These are phyloP conservation scores for Knoxdaviesia capensis DNA, from an alignment of 2,329 filamentous ascomycete genomes.

Conservation along the genomic window DNA sequence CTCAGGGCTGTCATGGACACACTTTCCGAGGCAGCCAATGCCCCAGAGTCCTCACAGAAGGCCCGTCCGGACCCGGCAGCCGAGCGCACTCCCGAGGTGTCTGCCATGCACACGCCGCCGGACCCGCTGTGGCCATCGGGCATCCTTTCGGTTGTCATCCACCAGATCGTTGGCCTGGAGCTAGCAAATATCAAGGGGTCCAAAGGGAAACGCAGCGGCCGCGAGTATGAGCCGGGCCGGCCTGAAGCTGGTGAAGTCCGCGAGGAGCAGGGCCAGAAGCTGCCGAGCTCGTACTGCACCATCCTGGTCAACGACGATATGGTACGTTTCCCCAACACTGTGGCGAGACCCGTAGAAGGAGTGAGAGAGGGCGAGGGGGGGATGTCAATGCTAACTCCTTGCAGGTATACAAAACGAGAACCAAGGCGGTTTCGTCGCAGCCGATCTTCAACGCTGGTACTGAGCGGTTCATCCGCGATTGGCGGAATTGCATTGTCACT, in stretches of 20 bases:
- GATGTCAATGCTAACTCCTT: slow-evolving; percentile 6
- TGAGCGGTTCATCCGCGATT: slow-evolving; percentile 81
- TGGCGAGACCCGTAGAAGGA: slow-evolving; percentile 13
- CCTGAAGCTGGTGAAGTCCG: slow-evolving; percentile 64
- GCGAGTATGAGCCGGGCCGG: slow-evolving; percentile 77
- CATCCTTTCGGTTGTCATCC: slow-evolving; percentile 66
- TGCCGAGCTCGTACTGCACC: slow-evolving; percentile 88
- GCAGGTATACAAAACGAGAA: slow-evolving; percentile 65
- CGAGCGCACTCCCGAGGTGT: slow-evolving; percentile 11
- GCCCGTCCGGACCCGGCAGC: no score
- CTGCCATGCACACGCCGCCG: slow-evolving; percentile 73
- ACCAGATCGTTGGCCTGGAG: slow-evolving; percentile 90
- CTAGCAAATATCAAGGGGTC: slow-evolving; percentile 81
- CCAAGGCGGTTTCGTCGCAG: slow-evolving; percentile 83
- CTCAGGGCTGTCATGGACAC: no score
- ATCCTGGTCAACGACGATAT: slow-evolving; percentile 78
- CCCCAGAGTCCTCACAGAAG: no score
- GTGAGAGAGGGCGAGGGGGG: background rate
- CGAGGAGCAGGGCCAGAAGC: slow-evolving; percentile 58
- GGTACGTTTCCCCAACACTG: slow-evolving; percentile 7
- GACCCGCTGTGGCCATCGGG: slow-evolving; percentile 95
- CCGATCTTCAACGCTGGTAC: slow-evolving; percentile 96
- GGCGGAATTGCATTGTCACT: slow-evolving; percentile 72
- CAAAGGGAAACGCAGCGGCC: slow-evolving; percentile 58
- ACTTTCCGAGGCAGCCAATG: no score